Percentiles rank a stretch among this genome's conserved stretches.
Evolutionary conservation across 1,139 yeast species (phyloP).

Genomic region (Geotrichum reessii): DNA sequence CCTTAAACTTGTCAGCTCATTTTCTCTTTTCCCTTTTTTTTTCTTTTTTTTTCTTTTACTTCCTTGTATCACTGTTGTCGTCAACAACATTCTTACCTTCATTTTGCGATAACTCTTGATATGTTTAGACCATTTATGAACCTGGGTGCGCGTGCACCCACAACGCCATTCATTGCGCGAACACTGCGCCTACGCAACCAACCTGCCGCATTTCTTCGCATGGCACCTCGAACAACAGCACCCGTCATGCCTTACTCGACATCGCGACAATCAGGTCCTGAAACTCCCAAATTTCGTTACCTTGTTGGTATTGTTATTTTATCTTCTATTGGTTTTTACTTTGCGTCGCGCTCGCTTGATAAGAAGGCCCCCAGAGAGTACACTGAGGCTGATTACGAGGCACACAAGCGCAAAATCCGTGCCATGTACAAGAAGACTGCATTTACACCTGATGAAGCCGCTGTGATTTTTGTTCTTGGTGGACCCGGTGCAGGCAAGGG

Average conservation of each 20-base stretch:
- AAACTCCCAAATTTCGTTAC: conserved; percentile 33
- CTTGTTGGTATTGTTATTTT: conserved; percentile 31
- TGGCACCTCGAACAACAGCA: background rate
- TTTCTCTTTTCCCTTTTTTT: background rate
- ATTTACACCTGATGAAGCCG: conserved; percentile 57
- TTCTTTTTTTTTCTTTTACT: background rate
- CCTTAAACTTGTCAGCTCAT: background rate
- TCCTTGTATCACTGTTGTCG: background rate
- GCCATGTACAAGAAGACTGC: conserved; percentile 36
- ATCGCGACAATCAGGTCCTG: conserved; percentile 17
- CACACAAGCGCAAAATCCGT: conserved; percentile 27
- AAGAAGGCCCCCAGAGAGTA: conserved; percentile 42
- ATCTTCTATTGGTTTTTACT: conserved; percentile 46
- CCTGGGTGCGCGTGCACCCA: background rate
- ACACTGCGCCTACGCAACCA: background rate
- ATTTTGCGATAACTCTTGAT: background rate
- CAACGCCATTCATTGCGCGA: background rate
- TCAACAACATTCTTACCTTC: background rate
- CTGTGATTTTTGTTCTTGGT: conserved; percentile 75
- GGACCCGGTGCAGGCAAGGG: conserved; percentile 96
- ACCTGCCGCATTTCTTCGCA: background rate
- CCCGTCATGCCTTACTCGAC: conserved; percentile 2
- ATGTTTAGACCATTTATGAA: background rate
- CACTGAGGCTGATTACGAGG: conserved; percentile 60
- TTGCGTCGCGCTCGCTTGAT: conserved; percentile 49